Evolutionary conservation across 352 stramenopile genomes (phyloP).

Genomic region (Pythium rishiriense): DNA sequence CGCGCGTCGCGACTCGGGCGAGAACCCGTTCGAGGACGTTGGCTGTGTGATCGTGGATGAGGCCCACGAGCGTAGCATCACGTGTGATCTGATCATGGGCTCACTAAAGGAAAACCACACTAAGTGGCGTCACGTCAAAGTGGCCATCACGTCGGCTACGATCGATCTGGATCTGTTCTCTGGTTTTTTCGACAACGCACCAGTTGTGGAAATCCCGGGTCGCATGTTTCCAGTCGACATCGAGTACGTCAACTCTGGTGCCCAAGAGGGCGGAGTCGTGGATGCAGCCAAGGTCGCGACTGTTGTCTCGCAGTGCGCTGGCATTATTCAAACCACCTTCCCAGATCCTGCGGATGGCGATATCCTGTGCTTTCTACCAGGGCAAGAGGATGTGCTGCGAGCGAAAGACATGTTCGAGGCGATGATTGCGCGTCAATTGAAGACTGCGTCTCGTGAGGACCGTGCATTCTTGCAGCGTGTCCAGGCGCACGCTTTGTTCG

Average conservation of each 20-base stretch:
- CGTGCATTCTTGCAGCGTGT: conserved; percentile 9
- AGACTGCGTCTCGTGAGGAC: background rate
- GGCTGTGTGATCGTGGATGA: conserved; percentile 33
- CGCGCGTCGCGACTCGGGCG: conserved; percentile 1
- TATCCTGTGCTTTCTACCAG: conserved; percentile 32
- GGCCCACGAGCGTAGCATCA: conserved; percentile 31
- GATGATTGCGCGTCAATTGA: background rate
- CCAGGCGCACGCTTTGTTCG: conserved; percentile 18
- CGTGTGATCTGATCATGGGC: conserved; percentile 29
- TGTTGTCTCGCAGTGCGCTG: conserved; percentile 14
- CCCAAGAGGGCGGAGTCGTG: background rate
- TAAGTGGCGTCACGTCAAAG: conserved; percentile 47
- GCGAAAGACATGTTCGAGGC: conserved; percentile 26
- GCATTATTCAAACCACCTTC: conserved; percentile 21
- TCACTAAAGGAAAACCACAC: conserved; percentile 28
- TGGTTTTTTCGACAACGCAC: conserved; percentile 63
- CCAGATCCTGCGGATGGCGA: conserved; percentile 22
- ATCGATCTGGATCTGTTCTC: conserved; percentile 77
- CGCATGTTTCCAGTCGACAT: conserved; percentile 34
- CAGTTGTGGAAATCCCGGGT: conserved; percentile 48
- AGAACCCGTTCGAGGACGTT: conserved; percentile 28
- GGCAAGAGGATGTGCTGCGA: conserved; percentile 28
- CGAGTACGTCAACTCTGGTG: conserved; percentile 9
- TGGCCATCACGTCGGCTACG: conserved; percentile 85
- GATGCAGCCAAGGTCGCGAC: conserved; percentile 15